These are phyloP conservation scores for Xylariales sp. DNA, from an alignment of 2,329 filamentous ascomycete genomes.

Conservation along the genomic window DNA sequence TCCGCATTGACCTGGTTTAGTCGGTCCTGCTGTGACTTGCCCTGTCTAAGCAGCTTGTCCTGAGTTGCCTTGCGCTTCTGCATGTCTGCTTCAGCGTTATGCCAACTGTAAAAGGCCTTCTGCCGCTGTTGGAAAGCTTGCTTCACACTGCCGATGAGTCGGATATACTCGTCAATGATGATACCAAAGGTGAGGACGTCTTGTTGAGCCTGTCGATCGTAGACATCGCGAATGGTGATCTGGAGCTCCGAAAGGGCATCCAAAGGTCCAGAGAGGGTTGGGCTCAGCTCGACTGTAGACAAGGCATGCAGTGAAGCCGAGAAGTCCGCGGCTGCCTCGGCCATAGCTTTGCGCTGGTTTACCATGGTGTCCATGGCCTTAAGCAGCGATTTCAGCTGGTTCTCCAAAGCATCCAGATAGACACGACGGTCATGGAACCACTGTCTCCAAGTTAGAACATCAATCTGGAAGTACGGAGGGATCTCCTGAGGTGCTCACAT, in stretches of 20 bases:
- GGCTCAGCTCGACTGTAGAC: conserved; percentile 87
- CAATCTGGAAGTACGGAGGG: too few relatives aligned
- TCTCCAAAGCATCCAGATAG: conserved; percentile 91
- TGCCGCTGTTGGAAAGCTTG: conserved; percentile 88
- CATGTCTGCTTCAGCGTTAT: conserved; percentile 82
- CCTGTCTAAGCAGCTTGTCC: conserved; percentile 92
- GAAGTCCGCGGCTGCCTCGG: conserved; percentile 91
- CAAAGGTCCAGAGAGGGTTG: conserved; percentile 79
- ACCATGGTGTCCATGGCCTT: conserved; percentile 96
- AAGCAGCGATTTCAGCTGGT: conserved; percentile 81
- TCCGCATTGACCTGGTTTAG: conserved; percentile 89
- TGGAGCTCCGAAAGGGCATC: conserved; percentile 92
- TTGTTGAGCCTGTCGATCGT: conserved; percentile 94
- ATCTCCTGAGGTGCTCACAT: too few relatives aligned
- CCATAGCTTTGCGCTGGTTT: conserved; percentile 83
- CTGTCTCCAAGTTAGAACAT: conserved; percentile 38
- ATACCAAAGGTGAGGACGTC: conserved; percentile 95
- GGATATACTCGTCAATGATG: conserved; percentile 97
- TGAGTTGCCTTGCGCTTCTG: conserved; percentile 85
- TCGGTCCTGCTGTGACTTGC: conserved; percentile 92
- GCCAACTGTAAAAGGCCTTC: conserved; percentile 94
- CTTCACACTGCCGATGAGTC: conserved; percentile 92
- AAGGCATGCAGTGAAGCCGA: conserved; percentile 89
- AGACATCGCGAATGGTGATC: conserved; percentile 88
- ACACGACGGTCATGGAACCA: conserved; percentile 98